Base-by-base conservation (phyloP, 1,139 yeast genomes). In the Debaryomyces subglobosus region DNA sequence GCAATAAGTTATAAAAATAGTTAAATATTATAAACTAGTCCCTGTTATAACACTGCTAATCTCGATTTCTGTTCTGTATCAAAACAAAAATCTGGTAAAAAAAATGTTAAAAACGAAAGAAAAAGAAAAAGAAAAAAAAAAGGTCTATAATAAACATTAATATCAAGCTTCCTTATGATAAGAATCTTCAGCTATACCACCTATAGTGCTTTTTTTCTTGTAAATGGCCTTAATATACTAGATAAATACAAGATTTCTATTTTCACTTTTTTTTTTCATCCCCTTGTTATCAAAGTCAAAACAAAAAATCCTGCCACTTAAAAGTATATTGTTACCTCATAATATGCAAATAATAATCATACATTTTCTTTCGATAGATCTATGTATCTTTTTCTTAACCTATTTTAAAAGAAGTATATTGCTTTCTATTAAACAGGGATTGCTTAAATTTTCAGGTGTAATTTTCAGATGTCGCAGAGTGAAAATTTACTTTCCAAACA, bases 331-430 rank as follows among this genome's bases (percentile, higher is more conserved):
- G 5, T 18, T 13, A 29, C 13, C 36, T 30, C 23, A 9, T 23
- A 30, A 12, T 15, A 13, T n/a, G n/a, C 25, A 13, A 40, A 29
- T 40, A 40, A 18, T 40, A n/a, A 30, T 30, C 43, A 16, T 40
- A 40, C 43, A 29, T 40, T 35, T 40, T 40, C 43, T 40, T 40
- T 30, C 35, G 25, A 40, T 30, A 40, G 43, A 30, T 40, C 43
- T 40, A 13, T 30, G 24, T 29, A 30, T 40, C 27, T 40, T 39
- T 40, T 21, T 40, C 36, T 30, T 40, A 30, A 30, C 21, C 29
- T 30, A 30, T 12, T 20, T n/a, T 20, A 30, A 30, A 40, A 21
- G 30, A 29, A 40, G 20, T 30, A 18, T 16, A 24, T 30, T 25
- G 30, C 13, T 30, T 35, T 18, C 10, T 1, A 30, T 40, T 40